Evolutionary conservation across 805 yeast species (phyloP).

Genomic region (Millerozyma acaciae): DNA sequence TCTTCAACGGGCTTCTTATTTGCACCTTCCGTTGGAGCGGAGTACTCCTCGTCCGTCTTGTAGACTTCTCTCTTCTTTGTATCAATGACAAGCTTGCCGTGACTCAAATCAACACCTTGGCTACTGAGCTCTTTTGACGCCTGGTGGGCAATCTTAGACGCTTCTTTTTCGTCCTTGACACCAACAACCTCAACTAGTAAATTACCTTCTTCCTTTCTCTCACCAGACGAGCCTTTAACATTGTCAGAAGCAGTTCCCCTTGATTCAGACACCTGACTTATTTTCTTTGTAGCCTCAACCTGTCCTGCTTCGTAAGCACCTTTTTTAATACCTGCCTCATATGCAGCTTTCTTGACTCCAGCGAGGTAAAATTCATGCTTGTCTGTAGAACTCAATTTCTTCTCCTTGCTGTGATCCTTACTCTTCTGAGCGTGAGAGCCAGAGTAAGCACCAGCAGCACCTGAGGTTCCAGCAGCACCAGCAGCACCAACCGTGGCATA

Average conservation of each 20-base stretch:
- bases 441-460: conserved; percentile 1
- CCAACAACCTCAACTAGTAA: conserved; percentile 34
- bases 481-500: conserved; percentile 8
- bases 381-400: background rate
- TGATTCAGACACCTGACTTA: background rate
- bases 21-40: background rate
- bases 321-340: conserved; percentile 13
- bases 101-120: conserved; percentile 29
- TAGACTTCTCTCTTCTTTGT: conserved; percentile 32
- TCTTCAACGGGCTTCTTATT: background rate
- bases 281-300: conserved; percentile 2
- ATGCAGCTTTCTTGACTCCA: conserved; percentile 2
- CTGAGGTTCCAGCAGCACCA: conserved; percentile 3
- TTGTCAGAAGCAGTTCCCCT: background rate
- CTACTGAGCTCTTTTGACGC: conserved; percentile 27
- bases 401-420: background rate
- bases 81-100: conserved; percentile 32
- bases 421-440: background rate
- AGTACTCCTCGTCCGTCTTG: conserved; percentile 13
- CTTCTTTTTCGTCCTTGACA: conserved; percentile 24
- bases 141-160: conserved; percentile 28
- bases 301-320: conserved; percentile 17
- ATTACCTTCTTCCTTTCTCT: conserved; percentile 5
- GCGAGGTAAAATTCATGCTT: background rate
- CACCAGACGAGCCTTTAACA: background rate